A percentile compares a stretch with the other conserved stretches of the same genome.
Conservation (phyloP, 1,139 yeast genomes). For the Suhomyces yuchorum region DNA sequence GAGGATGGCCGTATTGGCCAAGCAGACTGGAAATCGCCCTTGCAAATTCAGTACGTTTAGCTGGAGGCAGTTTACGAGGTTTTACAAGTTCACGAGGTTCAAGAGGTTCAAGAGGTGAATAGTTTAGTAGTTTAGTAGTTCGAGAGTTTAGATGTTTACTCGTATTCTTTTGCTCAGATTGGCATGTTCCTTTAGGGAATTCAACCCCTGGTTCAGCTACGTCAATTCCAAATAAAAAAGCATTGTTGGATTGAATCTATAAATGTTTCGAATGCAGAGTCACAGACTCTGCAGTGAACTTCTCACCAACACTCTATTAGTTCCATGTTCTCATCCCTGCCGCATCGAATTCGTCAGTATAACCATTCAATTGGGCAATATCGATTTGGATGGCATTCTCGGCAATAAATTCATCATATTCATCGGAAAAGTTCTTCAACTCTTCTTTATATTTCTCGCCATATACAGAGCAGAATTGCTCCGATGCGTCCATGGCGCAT, state of each 20-base stretch:
- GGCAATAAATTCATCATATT: conserved; percentile 4
- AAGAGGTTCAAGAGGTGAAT: no score
- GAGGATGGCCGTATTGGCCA: conserved; percentile 21
- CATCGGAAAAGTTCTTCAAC: conserved; percentile 2
- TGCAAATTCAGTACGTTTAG: conserved; percentile 13
- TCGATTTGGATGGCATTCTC: conserved; percentile 7
- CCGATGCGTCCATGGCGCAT: conserved; percentile 34
- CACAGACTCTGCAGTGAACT: background rate
- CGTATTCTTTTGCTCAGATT: no score
- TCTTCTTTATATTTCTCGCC: conserved; percentile 15
- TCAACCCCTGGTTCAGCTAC: no score
- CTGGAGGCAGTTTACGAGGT: no score
- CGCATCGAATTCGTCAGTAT: background rate
- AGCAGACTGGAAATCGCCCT: conserved; percentile 25
- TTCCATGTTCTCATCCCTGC: background rate
- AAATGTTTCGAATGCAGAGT: background rate
- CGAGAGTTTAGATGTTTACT: no score
- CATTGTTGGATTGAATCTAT: background rate
- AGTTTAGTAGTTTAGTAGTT: no score
- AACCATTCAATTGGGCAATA: background rate
- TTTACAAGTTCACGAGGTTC: no score
- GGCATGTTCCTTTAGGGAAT: no score
- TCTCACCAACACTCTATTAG: background rate
- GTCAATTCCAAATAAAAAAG: no score
- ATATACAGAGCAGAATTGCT: conserved; percentile 27